Base-by-base conservation (phyloP, 163 green algal species). In the Picocystis sp. region DNA sequence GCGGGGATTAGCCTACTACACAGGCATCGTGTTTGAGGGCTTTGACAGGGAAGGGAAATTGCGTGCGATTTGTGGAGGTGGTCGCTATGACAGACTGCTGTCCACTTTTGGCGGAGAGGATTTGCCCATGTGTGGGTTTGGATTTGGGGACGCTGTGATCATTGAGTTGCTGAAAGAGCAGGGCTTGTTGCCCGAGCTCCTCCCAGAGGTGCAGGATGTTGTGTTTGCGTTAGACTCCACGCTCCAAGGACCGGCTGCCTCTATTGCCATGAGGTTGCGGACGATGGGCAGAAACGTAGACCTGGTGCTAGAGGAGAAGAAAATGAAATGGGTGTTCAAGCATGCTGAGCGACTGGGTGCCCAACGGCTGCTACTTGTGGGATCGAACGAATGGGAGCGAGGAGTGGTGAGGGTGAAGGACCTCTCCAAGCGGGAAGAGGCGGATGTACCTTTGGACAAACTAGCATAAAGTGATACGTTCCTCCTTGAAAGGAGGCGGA, bases 1-100 rank as follows among this genome's bases (percentile, higher is more conserved):
- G 34, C 67, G 86, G 17, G 89, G 89, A 12, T 76, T 98, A 43
- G 86, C 89, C 1, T 98, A 98, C 73, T 98, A 98, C 78, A 98
- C 89, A 57, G 86, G 87, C 50, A 73, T 82, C 3, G 89, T 98
- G 34, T 98, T 98, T 79, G 89, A 98, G 73, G 90, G 73, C 9
- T 92, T 93, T 67, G 90, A 98, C 66, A 65, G 83, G 10, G 70
- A 65, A 3, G 87, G 85, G 3, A 55, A 87, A 71, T 72, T 98
- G 67, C 71, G 90, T 0, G 89, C 90, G 13, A 95, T 98, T 55
- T 94, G 80, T 65, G 90, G 90, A 22, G 90, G 90, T 23, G 90
- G 90, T 1, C 73, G 90, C 0, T 98, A 97, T 63, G 88, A 96
- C 62, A 51, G 61, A 21, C 72, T 98, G 63, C 76, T 98, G 42